Base-by-base conservation (phyloP, 192 early-diverging fungal genomes). In the Paraglomus occultum region DNA sequence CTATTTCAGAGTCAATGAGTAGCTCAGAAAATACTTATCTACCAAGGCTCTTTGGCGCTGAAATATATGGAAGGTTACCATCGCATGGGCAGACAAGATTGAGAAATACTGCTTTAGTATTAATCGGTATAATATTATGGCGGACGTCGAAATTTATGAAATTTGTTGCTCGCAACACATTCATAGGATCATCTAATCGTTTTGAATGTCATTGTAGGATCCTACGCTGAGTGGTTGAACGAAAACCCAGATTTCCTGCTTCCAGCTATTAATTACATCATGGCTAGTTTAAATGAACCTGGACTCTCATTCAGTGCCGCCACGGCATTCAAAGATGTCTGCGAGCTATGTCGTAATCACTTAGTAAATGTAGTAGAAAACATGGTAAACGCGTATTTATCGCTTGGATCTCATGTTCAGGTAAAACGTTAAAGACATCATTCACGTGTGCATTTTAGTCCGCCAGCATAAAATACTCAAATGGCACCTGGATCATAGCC, bases 201-300 rank as follows among this genome's bases (percentile, higher is more conserved):
- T 71, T 81, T 11, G 39, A 48, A 42, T 70, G 55, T 66, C n/a
- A 68, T 74, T 57, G 45, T 76, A 78, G 88, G 90, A 14, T 84
- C 88, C 2, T 86, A 87, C 54, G 77, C 84, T 12, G 88, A 90
- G 43, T 91, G 90, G 90, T 79, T 87, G 66, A 83, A 87, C 22
- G 50, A 70, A 18, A 87, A 89, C 58, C 80, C 88, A 7, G 77
- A 81, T 23, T 87, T 82, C 74, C 68, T 91, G 11, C 59, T 84
- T 7, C 69, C 79, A 0, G 84, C 76, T 0, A 74, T 91, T 45
- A 86, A 88, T 31, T 88, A 85, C 71, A 81, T 91, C 44, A 81
- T 88, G 18, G 80, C 86, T 0, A 83, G 81, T 50, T 63, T 91
- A 53, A 81, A 78, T 40, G 76, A 86, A 18, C 81, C 87, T 0